Conservation (phyloP, 441 rosid species). For the Populus tomentosa region DNA sequence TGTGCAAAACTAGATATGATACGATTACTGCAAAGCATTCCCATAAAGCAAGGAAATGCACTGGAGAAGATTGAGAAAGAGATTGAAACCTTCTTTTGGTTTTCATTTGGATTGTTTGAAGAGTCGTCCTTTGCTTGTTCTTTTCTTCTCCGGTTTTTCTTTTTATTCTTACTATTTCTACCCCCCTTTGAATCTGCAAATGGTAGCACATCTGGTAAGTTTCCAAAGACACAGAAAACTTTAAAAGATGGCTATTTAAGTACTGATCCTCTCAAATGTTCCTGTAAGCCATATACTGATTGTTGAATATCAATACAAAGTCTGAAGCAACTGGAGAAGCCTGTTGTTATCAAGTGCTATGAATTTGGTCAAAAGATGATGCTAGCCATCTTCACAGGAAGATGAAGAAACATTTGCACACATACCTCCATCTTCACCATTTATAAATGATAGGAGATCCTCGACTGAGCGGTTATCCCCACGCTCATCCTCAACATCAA, state of each 20-base stretch:
- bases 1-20: too few relatives aligned
- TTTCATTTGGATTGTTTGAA: constrained; percentile 32
- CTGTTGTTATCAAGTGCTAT: not conserved
- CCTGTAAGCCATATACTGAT: not conserved
- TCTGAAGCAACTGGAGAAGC: constrained; percentile 3
- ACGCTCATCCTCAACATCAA: too few relatives aligned
- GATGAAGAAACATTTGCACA: not conserved
- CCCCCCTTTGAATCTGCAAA: constrained; percentile 66
- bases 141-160: constrained; percentile 35
- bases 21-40: not conserved
- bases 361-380: constrained; percentile 1
- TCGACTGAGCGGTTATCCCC: too few relatives aligned
- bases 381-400: not conserved
- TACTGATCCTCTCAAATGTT: not conserved
- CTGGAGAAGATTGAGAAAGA: not conserved
- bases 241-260: not conserved
- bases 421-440: constrained; percentile 40
- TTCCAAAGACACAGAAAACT: not conserved
- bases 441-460: too few relatives aligned
- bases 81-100: constrained; percentile 39
- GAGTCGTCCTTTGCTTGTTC: constrained; percentile 36
- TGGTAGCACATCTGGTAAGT: constrained; percentile 18
- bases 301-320: not conserved
- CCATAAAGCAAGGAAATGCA: not conserved
- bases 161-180: constrained; percentile 62